phyloP scores from a whole-genome alignment of 2,329 filamentous ascomycete genomes.

The Pyrenochaeta sp. region DNA sequence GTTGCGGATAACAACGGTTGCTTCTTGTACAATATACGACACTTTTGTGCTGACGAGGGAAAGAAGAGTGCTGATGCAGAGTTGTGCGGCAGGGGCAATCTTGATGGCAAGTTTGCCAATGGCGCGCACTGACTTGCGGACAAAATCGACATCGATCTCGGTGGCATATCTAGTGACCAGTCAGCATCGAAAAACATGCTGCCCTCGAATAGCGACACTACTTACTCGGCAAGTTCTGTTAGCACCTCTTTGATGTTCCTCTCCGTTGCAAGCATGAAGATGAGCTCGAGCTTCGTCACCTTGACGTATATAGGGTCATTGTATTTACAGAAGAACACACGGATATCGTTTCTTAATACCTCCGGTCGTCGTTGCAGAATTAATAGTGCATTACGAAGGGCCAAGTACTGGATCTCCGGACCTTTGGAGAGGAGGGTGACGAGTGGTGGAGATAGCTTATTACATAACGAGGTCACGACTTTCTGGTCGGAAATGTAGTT shows the following conservation, averaged over 20 bases:
- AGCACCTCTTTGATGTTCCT: conserved; percentile 95
- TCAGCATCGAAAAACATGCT: background rate
- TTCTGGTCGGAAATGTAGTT: conserved; percentile 96
- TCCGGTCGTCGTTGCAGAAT: conserved; percentile 94
- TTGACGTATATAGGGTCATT: conserved; percentile 99
- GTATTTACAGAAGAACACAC: conserved; percentile 99
- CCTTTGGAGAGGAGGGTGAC: conserved; percentile 96
- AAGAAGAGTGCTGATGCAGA: conserved; percentile 91
- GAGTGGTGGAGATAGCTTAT: conserved; percentile 92
- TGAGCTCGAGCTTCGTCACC: conserved; percentile 96
- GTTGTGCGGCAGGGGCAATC: conserved; percentile 89
- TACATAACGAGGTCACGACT: conserved; percentile 84
- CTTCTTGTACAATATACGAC: conserved; percentile 98
- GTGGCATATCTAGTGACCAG: conserved; percentile 73
- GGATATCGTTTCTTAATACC: conserved; percentile 93
- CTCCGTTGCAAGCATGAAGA: conserved; percentile 97
- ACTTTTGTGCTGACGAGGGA: conserved; percentile 98
- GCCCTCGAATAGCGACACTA: conserved; percentile 1
- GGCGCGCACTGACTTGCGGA: conserved; percentile 94
- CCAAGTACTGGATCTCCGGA: conserved; percentile 97
- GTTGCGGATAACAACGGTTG: conserved; percentile 97
- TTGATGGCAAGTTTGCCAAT: conserved; percentile 99
- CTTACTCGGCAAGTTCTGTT: conserved; percentile 87
- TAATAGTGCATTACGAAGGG: conserved; percentile 88
- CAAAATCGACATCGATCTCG: conserved; percentile 98